Conservation (phyloP, 805 yeast species). For the Candida jianshihensis region DNA sequence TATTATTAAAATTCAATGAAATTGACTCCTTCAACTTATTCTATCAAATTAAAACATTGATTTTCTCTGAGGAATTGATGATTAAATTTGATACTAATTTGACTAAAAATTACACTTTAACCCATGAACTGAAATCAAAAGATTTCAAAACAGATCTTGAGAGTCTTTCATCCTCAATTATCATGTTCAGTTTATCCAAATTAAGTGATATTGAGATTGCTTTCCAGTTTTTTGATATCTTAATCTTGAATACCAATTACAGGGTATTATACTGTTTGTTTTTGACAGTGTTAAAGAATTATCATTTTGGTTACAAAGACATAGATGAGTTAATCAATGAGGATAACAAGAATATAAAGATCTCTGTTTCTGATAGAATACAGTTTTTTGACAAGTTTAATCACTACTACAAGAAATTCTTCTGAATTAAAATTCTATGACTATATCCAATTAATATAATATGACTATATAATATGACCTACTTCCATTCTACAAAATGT, state of each 20-base stretch:
- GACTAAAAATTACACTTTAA: slow-evolving; percentile 7
- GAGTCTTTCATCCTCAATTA: slow-evolving; percentile 4
- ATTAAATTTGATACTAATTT: slow-evolving; percentile 15
- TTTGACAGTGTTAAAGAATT: slow-evolving; percentile 36
- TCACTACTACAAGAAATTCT: slow-evolving; percentile 18
- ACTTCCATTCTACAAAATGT: too few species aligned
- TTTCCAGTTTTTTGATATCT: slow-evolving; percentile 16
- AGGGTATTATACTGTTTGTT: slow-evolving; percentile 33
- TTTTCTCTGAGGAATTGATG: slow-evolving; percentile 9
- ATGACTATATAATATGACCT: too few species aligned
- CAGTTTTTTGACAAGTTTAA: slow-evolving; percentile 16
- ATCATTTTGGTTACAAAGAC: slow-evolving; percentile 44
- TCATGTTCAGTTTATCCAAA: slow-evolving; percentile 6
- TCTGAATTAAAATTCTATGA: neutral
- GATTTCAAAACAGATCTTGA: slow-evolving; percentile 8
- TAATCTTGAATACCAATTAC: slow-evolving; percentile 23
- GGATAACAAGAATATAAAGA: slow-evolving; percentile 1
- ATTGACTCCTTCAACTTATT: slow-evolving; percentile 16
- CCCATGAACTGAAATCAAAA: slow-evolving; percentile 7
- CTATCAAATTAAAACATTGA: slow-evolving; percentile 11
- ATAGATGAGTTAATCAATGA: slow-evolving; percentile 20
- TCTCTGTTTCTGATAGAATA: slow-evolving; percentile 10
- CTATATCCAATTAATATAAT: too few species aligned
- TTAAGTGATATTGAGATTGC: slow-evolving; percentile 3
- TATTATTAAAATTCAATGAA: slow-evolving; percentile 16